Evolutionary conservation across 1,139 yeast genomes (phyloP).

Genomic region (Blastobotrys elegans): DNA sequence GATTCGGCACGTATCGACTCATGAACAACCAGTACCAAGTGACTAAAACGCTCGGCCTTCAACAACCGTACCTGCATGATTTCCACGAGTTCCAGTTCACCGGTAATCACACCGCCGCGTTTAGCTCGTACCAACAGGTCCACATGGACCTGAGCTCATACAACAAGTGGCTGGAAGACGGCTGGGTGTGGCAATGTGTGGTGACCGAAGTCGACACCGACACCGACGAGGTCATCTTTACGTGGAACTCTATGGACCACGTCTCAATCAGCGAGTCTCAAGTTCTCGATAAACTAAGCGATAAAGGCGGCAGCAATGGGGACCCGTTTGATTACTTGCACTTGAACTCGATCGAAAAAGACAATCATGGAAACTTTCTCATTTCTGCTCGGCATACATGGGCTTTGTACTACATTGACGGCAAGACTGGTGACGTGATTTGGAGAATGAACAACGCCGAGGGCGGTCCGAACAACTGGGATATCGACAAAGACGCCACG

Average conservation of each 20-base stretch:
- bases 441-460: constrained; percentile 25
- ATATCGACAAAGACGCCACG: constrained; percentile 6
- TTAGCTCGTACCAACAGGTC: constrained; percentile 15
- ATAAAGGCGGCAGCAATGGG: constrained; percentile 35
- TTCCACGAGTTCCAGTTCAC: constrained; percentile 18
- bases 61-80: constrained; percentile 16
- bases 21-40: constrained; percentile 15
- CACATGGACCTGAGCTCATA: constrained; percentile 13
- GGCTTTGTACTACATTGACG: constrained; percentile 37
- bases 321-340: constrained; percentile 44
- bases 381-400: constrained; percentile 39
- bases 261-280: constrained; percentile 36
- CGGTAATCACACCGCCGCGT: constrained; percentile 13
- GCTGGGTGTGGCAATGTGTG: constrained; percentile 12
- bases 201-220: constrained; percentile 34
- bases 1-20: constrained; percentile 17
- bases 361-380: constrained; percentile 37
- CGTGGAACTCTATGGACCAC: constrained; percentile 40
- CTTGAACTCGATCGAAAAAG: constrained; percentile 41
- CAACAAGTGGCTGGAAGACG: not conserved
- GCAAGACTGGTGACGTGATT: constrained; percentile 37
- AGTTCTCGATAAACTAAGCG: constrained; percentile 27
- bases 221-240: constrained; percentile 38
- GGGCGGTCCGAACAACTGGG: constrained; percentile 2
- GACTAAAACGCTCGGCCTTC: constrained; percentile 13